Evolutionary conservation across 768 basidiomycete species (phyloP), one percentile per base, ranked within the genome.

Genomic region (Boletus subcaerulescens): DNA sequence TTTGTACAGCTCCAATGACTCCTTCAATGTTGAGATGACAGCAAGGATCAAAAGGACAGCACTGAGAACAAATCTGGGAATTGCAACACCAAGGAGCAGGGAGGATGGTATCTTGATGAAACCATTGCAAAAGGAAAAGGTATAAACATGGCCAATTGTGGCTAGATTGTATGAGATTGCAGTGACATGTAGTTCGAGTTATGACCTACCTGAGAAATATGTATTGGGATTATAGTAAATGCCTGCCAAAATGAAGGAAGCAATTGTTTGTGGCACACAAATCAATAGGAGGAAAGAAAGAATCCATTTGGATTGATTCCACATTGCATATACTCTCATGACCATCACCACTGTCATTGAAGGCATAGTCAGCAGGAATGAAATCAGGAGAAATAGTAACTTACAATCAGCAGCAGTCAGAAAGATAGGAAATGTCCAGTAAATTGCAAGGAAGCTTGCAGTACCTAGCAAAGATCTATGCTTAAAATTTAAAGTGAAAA

Each of bases 291-390:
- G 12, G 14, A 35, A 13, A 5, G 13, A 35, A 35, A 35, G 13
- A 14, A 35, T 15, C 32, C 10, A 43, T 32, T n/a, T 49, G 3
- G 48, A 49, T 42, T 4, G 39, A 22, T 31, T 42, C 40, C 49
- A 50, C 49, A 50, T 50, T 42, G 49, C 49, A 42, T 50, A 53
- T 10, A 53, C 40, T 5, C 53, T 32, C 22, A 49, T 22, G 15
- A 53, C 26, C 53, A 53, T 53, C 10, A 53, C 33, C 4, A 32
- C 53, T 53, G 13, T 20, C 0, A 42, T 10, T 5, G 7, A 24
- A 47, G n/a, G 15, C 12, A 24, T 22, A 9, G 9, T 20, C 5
- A 29, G n/a, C 5, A n/a, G 40, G 20, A 50, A 42, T 22, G 18
- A 17, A n/a, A 22, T n/a, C 18, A 20, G 14, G 18, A 26, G 4